Percentiles rank a stretch among this genome's conserved stretches.
These are phyloP conservation scores for Jasminum sambac DNA, from an alignment of 257 asterid genomes.

Conservation along the genomic window DNA sequence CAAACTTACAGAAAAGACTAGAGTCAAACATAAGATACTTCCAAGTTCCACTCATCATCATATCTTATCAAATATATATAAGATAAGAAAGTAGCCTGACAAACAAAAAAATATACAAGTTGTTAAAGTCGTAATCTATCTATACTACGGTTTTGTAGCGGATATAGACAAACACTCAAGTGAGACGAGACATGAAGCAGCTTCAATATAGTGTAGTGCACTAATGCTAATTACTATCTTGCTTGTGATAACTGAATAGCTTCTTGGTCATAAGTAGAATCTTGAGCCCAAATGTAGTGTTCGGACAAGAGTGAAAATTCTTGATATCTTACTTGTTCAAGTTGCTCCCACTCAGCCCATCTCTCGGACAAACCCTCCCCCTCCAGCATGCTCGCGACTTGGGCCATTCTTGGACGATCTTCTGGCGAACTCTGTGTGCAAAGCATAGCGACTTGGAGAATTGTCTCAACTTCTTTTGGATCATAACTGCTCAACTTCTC, in stretches of 20 bases:
- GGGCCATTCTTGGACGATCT: slow-evolving; percentile 77
- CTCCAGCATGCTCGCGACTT: slow-evolving; percentile 72
- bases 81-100: background rate
- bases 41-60: no score
- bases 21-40: no score
- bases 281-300: slow-evolving; percentile 71
- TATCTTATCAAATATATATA: background rate
- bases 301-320: slow-evolving; percentile 54
- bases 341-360: slow-evolving; percentile 96
- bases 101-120: background rate
- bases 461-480: slow-evolving; percentile 58
- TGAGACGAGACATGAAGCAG: no score
- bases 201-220: background rate
- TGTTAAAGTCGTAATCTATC: background rate
- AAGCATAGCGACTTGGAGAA: slow-evolving; percentile 81
- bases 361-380: slow-evolving; percentile 78
- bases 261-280: slow-evolving; percentile 72
- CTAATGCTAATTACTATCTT: slow-evolving; percentile 37
- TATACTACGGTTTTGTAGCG: background rate
- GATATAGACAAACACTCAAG: background rate
- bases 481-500: slow-evolving; percentile 49
- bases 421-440: slow-evolving; percentile 82
- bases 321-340: slow-evolving; percentile 54
- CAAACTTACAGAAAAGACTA: no score
- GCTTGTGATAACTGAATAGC: slow-evolving; percentile 86